A percentile compares a stretch with the other conserved stretches of the same genome.
phyloP scores from a whole-genome alignment of 257 asterid species.

The Linaria vulgaris region DNA sequence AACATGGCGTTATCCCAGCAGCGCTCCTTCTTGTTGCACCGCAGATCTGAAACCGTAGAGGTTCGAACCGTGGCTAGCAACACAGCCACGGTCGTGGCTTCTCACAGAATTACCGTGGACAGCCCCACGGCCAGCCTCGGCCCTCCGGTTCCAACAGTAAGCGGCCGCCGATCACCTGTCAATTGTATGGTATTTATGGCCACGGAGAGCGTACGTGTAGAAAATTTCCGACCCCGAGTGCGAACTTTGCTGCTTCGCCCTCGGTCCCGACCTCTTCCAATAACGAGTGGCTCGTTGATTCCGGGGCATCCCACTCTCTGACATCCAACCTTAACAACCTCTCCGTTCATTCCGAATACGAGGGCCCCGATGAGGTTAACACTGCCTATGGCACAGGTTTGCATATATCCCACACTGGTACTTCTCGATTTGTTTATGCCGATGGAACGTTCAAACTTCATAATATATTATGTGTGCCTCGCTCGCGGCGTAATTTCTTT shows the following conservation, averaged over 20 bases:
- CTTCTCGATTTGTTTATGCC: neutral
- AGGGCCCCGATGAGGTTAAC: neutral
- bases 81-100: neutral
- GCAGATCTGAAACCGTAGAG: neutral
- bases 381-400: neutral
- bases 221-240: neutral
- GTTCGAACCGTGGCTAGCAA: neutral
- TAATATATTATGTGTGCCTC: neutral
- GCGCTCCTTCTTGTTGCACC: neutral
- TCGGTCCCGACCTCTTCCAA: neutral
- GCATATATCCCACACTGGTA: neutral
- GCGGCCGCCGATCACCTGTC: neutral
- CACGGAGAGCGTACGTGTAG: neutral
- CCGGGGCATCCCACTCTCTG: neutral
- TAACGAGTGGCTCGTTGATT: neutral
- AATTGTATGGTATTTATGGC: neutral
- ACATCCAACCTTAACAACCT: neutral
- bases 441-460: neutral
- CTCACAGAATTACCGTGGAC: neutral
- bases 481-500: constrained; percentile 3
- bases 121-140: neutral
- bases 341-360: neutral
- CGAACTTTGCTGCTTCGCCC: neutral
- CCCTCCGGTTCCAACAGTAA: neutral
- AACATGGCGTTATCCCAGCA: neutral